Percentiles rank a stretch among this genome's conserved stretches.
Evolutionary conservation across 192 early-diverging fungal species (phyloP).

Genomic region (Mortierella antarctica): DNA sequence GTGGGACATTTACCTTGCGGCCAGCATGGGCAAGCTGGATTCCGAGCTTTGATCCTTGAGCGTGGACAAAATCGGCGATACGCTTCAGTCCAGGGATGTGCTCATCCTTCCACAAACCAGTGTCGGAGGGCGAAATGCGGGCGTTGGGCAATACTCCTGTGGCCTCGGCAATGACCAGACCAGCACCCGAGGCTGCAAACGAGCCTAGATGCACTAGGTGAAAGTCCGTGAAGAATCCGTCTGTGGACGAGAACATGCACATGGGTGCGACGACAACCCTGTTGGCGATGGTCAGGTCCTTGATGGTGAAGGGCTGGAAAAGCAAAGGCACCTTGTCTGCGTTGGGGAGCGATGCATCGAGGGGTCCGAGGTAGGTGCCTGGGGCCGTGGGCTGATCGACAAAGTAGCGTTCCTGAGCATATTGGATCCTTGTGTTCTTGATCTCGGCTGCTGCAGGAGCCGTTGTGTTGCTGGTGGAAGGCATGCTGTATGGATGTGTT

Average conservation of each 20-base stretch:
- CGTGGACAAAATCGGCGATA: constrained; percentile 71
- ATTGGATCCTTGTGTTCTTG: constrained; percentile 5
- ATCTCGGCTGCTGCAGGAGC: too few species aligned
- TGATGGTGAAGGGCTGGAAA: constrained; percentile 74
- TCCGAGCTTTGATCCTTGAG: constrained; percentile 65
- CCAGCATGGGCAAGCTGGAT: constrained; percentile 89
- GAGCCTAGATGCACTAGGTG: constrained; percentile 73
- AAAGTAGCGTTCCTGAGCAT: constrained; percentile 17
- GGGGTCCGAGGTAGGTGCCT: constrained; percentile 17
- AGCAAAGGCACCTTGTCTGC: constrained; percentile 45
- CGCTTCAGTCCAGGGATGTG: constrained; percentile 71
- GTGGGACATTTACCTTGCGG: constrained; percentile 66
- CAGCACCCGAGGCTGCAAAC: constrained; percentile 80
- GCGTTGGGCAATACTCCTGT: constrained; percentile 75
- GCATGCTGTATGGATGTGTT: too few species aligned
- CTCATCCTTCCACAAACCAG: constrained; percentile 85
- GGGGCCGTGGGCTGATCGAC: constrained; percentile 15
- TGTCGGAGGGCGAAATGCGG: constrained; percentile 78
- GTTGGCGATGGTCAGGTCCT: constrained; percentile 76
- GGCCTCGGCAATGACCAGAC: constrained; percentile 83
- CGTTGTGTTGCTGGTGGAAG: too few species aligned
- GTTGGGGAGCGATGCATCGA: constrained; percentile 8
- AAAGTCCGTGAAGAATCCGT: constrained; percentile 73
- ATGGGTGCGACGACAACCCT: constrained; percentile 83
- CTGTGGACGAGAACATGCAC: constrained; percentile 77